Conservation (phyloP, 1,139 yeast species). For the Saccharomyces hybrid region DNA sequence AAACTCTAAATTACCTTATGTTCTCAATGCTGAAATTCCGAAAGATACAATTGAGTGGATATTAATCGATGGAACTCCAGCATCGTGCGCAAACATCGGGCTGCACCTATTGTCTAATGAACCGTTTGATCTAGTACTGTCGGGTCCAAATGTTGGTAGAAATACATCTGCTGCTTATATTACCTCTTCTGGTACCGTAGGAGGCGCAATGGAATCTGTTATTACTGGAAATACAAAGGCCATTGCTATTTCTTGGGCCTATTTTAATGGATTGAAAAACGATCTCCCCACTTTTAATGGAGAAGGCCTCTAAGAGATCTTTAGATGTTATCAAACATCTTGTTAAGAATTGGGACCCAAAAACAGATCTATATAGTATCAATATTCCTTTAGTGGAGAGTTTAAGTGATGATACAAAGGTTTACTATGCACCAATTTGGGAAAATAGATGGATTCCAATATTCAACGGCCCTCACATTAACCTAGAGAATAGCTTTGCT, state of each 20-base stretch:
- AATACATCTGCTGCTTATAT: slow-evolving; percentile 87
- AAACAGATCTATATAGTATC: slow-evolving; percentile 68
- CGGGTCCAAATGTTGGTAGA: slow-evolving; percentile 95
- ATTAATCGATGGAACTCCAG: slow-evolving; percentile 86
- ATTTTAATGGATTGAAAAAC: slow-evolving; percentile 41
- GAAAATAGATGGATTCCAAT: slow-evolving; percentile 73
- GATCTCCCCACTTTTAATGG: slow-evolving; percentile 49
- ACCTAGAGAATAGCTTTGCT: slow-evolving; percentile 27
- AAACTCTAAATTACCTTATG: slow-evolving; percentile 15
- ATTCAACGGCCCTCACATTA: slow-evolving; percentile 32
- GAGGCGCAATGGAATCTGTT: slow-evolving; percentile 94
- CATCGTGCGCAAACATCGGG: slow-evolving; percentile 90
- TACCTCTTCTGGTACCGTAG: slow-evolving; percentile 91
- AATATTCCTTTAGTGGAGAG: slow-evolving; percentile 66
- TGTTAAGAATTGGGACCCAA: slow-evolving; percentile 46
- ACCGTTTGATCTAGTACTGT: slow-evolving; percentile 74
- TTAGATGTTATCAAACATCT: slow-evolving; percentile 56
- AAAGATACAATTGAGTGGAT: slow-evolving; percentile 69
- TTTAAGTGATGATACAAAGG: slow-evolving; percentile 48
- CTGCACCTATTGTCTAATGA: slow-evolving; percentile 58
- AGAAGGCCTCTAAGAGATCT: slow-evolving; percentile 61
- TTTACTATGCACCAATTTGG: slow-evolving; percentile 67
- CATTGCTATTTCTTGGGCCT: slow-evolving; percentile 80
- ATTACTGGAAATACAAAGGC: slow-evolving; percentile 61
- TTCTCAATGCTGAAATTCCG: slow-evolving; percentile 23